phyloP scores from a whole-genome alignment of 2,329 filamentous ascomycete genomes.

The Colletotrichum tropicale region DNA sequence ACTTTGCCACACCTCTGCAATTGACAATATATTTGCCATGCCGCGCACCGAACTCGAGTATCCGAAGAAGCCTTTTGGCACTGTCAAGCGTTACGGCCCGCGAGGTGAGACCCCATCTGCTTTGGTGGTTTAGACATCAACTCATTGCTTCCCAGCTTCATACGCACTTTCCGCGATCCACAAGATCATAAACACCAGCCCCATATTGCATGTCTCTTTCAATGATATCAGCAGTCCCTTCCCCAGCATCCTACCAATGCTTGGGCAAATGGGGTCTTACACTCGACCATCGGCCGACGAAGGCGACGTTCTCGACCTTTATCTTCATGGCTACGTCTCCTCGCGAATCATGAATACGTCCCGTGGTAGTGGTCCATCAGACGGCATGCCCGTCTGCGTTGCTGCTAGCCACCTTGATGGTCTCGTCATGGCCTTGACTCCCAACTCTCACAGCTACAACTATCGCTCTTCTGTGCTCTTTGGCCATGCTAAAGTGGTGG shows the following conservation, averaged over 20 bases:
- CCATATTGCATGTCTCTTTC: constrained; percentile 83
- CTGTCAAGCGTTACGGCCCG: constrained; percentile 69
- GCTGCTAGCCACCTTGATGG: constrained; percentile 80
- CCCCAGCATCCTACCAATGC: constrained; percentile 82
- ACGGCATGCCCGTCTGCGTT: constrained; percentile 73
- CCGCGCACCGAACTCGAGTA: constrained; percentile 57
- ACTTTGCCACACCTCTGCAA: not conserved
- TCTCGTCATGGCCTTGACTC: constrained; percentile 78
- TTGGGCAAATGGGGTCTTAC: constrained; percentile 81
- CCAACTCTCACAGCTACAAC: constrained; percentile 84
- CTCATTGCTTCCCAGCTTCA: constrained; percentile 50
- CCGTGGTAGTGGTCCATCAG: constrained; percentile 22
- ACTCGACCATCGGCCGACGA: constrained; percentile 61
- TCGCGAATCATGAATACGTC: constrained; percentile 76
- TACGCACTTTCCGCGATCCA: constrained; percentile 80
- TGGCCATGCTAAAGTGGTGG: constrained; percentile 73
- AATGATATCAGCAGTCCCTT: constrained; percentile 68
- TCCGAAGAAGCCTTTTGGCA: constrained; percentile 67
- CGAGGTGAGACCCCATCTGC: constrained; percentile 53
- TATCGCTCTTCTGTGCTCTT: constrained; percentile 83
- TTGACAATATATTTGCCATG: constrained; percentile 33
- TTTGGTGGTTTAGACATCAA: not conserved
- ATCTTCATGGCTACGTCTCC: constrained; percentile 85
- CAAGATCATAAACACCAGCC: constrained; percentile 73
- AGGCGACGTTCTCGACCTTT: constrained; percentile 73